Evolutionary conservation across 345 rosid genomes (phyloP).

Genomic region (Aquilaria sinensis): DNA sequence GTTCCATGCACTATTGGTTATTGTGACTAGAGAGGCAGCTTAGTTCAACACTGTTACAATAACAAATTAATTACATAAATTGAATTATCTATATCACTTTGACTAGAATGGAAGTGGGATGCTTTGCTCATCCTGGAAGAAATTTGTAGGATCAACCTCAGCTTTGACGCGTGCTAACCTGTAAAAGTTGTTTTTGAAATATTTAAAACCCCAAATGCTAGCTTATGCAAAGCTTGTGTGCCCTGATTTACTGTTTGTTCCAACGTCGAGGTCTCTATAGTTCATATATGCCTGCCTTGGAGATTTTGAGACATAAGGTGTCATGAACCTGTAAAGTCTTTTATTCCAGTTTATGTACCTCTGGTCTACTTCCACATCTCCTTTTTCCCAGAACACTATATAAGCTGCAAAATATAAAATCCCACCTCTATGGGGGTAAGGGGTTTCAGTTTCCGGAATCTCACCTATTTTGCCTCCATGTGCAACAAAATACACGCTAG

Average conservation of each 20-base stretch:
- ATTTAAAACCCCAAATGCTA: constrained; percentile 33
- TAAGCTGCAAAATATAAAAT: constrained; percentile 34
- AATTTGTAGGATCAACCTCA: constrained; percentile 31
- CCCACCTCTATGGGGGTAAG: constrained; percentile 53
- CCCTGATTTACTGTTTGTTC: constrained; percentile 15
- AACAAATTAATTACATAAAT: no score
- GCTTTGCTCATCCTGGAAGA: constrained; percentile 35
- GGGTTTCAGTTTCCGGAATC: constrained; percentile 23
- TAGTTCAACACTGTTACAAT: no score
- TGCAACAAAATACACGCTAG: constrained; percentile 11
- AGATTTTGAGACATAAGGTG: constrained; percentile 39
- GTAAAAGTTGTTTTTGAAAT: constrained; percentile 29
- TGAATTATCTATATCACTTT: no score
- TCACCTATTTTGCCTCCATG: constrained; percentile 42
- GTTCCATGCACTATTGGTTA: no score
- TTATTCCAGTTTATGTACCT: constrained; percentile 24
- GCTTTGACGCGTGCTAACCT: constrained; percentile 32
- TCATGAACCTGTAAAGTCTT: constrained; percentile 27
- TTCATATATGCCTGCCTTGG: constrained; percentile 61
- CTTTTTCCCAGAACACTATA: constrained; percentile 24
- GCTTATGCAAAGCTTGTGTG: constrained; percentile 7
- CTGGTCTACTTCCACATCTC: constrained; percentile 3
- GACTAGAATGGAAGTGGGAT: constrained; percentile 10
- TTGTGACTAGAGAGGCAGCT: no score
- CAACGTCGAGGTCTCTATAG: constrained; percentile 71